phyloP scores from a whole-genome alignment of 2,329 filamentous ascomycete genomes.

The Penicillium sp. region DNA sequence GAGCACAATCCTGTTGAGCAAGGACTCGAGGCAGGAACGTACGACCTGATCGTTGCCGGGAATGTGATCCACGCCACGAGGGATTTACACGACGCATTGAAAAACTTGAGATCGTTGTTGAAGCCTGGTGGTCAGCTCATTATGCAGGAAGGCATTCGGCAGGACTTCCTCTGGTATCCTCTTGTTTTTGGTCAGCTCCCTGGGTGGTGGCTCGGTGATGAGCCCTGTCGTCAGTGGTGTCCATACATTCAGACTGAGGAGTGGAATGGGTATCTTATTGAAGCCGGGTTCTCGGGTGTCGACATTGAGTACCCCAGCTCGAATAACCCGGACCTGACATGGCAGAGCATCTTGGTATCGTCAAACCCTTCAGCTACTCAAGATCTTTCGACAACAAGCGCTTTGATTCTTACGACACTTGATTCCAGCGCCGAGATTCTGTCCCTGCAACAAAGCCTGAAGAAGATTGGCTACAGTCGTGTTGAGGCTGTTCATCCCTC shows the following conservation, averaged over 20 bases:
- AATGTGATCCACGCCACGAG: constrained; percentile 38
- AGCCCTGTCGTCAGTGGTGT: constrained; percentile 20
- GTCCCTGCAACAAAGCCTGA: not conserved
- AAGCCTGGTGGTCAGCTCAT: constrained; percentile 22
- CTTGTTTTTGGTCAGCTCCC: constrained; percentile 23
- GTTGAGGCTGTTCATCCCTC: not conserved
- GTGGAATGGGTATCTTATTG: constrained; percentile 16
- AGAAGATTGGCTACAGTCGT: not conserved
- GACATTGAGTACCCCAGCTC: constrained; percentile 23
- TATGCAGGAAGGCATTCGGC: constrained; percentile 25
- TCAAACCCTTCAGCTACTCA: constrained; percentile 7
- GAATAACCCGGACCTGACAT: constrained; percentile 14
- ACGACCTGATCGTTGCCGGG: constrained; percentile 38
- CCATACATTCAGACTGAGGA: constrained; percentile 20
- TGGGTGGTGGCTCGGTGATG: constrained; percentile 25
- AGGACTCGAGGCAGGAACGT: constrained; percentile 28
- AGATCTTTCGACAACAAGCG: not conserved
- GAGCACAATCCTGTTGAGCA: constrained; percentile 28
- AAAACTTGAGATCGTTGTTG: constrained; percentile 18
- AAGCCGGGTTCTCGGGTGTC: constrained; percentile 21
- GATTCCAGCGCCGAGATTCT: not conserved
- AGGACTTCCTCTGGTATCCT: constrained; percentile 26
- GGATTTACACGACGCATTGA: constrained; percentile 9
- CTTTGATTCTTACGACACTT: constrained; percentile 10
- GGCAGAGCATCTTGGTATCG: constrained; percentile 25